Percentiles rank a stretch among this genome's conserved stretches.
Evolutionary conservation across 805 yeast genomes (phyloP).

Genomic region (Candida montana): DNA sequence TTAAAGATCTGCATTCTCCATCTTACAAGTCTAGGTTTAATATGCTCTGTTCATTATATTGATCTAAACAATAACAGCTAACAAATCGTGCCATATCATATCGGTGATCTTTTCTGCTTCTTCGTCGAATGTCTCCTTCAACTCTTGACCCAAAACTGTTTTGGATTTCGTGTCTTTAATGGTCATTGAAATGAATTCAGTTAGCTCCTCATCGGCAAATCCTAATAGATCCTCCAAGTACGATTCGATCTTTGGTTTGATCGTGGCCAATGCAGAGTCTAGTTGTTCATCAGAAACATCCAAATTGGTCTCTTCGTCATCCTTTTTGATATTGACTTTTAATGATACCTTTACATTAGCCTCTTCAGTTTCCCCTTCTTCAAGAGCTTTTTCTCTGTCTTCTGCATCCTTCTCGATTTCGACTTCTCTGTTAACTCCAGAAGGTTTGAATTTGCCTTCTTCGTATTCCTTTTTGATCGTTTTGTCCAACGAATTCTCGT

Average conservation of each 20-base stretch:
- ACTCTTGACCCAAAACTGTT: conserved; percentile 35
- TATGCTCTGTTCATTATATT: too few relatives aligned
- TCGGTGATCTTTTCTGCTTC: conserved; percentile 39
- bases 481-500: conserved; percentile 36
- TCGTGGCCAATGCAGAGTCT: conserved; percentile 14
- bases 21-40: too few relatives aligned
- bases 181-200: conserved; percentile 37
- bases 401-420: conserved; percentile 41
- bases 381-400: conserved; percentile 34
- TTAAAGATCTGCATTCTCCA: too few relatives aligned
- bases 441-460: conserved; percentile 16
- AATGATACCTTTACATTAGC: conserved; percentile 1
- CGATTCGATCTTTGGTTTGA: conserved; percentile 34
- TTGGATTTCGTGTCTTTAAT: conserved; percentile 31
- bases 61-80: not conserved
- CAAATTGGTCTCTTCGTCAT: conserved; percentile 3
- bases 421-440: conserved; percentile 18
- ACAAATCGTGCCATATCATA: conserved; percentile 31
- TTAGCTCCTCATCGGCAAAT: conserved; percentile 44
- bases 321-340: conserved; percentile 5
- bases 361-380: conserved; percentile 18
- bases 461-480: conserved; percentile 16
- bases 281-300: conserved; percentile 10
- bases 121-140: conserved; percentile 46
- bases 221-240: conserved; percentile 51